Conservation (phyloP, 768 basidiomycete genomes). For the Leucocoprinus birnbaumii region DNA sequence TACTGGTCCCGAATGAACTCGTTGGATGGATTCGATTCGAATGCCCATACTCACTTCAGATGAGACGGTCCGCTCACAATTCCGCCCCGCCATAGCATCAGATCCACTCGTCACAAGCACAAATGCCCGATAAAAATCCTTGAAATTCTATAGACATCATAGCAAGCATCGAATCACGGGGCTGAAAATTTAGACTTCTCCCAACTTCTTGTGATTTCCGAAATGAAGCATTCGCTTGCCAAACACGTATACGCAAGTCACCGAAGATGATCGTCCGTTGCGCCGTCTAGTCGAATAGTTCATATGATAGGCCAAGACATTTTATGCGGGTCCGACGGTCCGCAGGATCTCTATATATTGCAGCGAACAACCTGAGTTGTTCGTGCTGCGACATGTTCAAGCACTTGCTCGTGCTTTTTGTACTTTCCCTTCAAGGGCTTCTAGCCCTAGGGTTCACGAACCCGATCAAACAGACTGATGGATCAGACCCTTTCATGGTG, state of each 20-base stretch:
- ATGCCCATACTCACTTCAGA: too few relatives aligned
- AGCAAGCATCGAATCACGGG: too few relatives aligned
- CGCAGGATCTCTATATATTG: background rate
- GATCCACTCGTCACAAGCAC: too few relatives aligned
- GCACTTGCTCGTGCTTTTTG: background rate
- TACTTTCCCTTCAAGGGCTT: conserved; percentile 2
- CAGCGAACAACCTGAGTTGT: background rate
- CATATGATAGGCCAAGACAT: background rate
- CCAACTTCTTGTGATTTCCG: too few relatives aligned
- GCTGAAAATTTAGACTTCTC: too few relatives aligned
- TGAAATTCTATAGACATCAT: too few relatives aligned
- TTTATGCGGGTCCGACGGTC: background rate
- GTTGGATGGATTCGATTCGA: too few relatives aligned
- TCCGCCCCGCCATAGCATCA: too few relatives aligned
- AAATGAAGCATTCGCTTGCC: too few relatives aligned
- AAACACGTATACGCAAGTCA: too few relatives aligned
- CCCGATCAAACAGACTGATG: conserved; percentile 15
- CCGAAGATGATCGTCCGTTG: background rate
- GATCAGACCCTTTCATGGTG: conserved; percentile 18
- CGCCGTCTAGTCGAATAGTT: background rate
- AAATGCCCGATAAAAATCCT: background rate
- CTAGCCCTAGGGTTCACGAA: conserved; percentile 8
- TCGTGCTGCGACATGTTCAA: background rate
- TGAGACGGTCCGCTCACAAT: too few relatives aligned
- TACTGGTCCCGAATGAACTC: too few relatives aligned